Conservation (phyloP, 148 eudicot species). For the Silene conica region DNA sequence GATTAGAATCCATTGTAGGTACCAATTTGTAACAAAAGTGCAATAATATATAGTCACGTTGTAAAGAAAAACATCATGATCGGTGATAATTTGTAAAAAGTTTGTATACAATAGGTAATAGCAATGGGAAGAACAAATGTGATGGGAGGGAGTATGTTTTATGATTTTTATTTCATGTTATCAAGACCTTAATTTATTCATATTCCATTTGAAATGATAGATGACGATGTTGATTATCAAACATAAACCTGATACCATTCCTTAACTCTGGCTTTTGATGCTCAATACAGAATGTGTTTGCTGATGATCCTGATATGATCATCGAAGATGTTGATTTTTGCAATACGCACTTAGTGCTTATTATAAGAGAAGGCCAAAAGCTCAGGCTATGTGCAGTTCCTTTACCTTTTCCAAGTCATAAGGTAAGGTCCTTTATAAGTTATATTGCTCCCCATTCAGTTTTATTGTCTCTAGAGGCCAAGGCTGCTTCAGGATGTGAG, state of each 20-base stretch:
- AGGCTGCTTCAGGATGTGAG: background rate
- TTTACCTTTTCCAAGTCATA: constrained; percentile 54
- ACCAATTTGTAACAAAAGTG: no score
- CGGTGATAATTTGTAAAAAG: no score
- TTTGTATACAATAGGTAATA: no score
- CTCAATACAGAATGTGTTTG: constrained; percentile 59
- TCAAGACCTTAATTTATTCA: background rate
- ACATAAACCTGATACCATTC: background rate
- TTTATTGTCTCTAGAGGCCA: background rate
- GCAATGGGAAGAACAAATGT: no score
- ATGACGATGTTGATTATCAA: background rate
- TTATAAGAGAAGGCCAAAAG: constrained; percentile 51
- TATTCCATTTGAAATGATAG: background rate
- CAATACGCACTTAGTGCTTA: constrained; percentile 65
- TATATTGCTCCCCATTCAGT: background rate
- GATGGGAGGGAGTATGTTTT: background rate
- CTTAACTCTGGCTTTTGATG: background rate
- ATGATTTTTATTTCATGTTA: background rate
- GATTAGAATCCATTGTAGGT: no score
- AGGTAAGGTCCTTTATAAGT: constrained; percentile 32
- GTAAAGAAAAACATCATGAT: no score
- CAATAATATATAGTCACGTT: no score
- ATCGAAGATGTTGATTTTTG: constrained; percentile 85
- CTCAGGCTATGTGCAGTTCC: constrained; percentile 58
- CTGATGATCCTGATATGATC: constrained; percentile 53